Percentiles rank a stretch among this genome's conserved stretches.
Conservation (phyloP, 257 asterid genomes). For the Cordia subcordata region DNA sequence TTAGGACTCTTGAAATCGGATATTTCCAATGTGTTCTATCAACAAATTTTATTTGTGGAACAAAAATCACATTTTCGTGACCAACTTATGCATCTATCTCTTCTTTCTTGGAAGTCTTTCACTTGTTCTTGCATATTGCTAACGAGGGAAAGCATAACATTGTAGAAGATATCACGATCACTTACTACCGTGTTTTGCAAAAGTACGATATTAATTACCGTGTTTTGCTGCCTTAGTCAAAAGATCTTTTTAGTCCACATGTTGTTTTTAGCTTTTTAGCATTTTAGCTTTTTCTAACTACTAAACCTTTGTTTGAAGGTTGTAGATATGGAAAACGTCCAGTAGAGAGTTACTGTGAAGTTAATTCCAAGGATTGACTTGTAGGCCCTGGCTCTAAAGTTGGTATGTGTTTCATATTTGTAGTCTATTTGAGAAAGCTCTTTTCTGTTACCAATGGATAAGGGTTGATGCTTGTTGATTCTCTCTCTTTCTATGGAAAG, state of each 20-base stretch:
- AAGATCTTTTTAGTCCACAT: not conserved
- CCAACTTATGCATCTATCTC: too few species aligned
- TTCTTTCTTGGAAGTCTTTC: too few species aligned
- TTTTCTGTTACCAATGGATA: not conserved
- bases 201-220: constrained; percentile 31
- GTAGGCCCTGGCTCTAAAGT: constrained; percentile 78
- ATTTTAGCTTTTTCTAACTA: too few species aligned
- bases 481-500: not conserved
- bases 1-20: too few species aligned
- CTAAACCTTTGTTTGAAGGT: constrained; percentile 44
- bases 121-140: too few species aligned
- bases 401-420: constrained; percentile 44
- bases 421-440: not conserved
- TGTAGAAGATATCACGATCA: too few species aligned
- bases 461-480: not conserved
- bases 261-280: constrained; percentile 2
- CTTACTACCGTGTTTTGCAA: constrained; percentile 42
- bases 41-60: too few species aligned
- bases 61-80: too few species aligned
- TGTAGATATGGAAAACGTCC: constrained; percentile 88
- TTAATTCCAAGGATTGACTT: constrained; percentile 89
- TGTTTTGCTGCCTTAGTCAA: not conserved
- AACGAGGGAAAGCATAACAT: too few species aligned
- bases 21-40: too few species aligned
- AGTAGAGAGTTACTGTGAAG: constrained; percentile 80